These are phyloP conservation scores for Penstemon barbatus DNA, from an alignment of 257 asterid species.

Conservation along the genomic window DNA sequence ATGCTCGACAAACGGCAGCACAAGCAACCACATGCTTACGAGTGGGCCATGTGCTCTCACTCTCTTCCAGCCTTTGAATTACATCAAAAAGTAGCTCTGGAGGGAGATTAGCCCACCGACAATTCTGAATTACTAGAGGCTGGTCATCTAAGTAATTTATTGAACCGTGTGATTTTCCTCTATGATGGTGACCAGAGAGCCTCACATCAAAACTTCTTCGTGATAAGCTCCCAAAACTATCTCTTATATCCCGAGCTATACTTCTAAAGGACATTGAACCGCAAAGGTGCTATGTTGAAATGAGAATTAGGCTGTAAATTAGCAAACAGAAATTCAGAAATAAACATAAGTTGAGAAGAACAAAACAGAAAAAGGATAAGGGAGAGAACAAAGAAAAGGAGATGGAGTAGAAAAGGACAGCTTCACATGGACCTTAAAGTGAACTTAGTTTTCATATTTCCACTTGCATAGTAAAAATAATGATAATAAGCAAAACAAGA, in stretches of 20 bases:
- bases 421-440: constrained; percentile 48
- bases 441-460: constrained; percentile 26
- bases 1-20: constrained; percentile 56
- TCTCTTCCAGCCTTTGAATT: constrained; percentile 58
- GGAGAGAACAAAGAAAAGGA: constrained; percentile 7
- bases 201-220: constrained; percentile 54
- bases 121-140: constrained; percentile 41
- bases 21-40: constrained; percentile 58
- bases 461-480: constrained; percentile 29
- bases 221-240: constrained; percentile 57
- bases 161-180: constrained; percentile 55
- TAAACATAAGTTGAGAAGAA: constrained; percentile 31
- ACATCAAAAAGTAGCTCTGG: constrained; percentile 58
- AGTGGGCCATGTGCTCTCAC: constrained; percentile 61
- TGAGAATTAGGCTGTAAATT: constrained; percentile 36
- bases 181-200: constrained; percentile 40
- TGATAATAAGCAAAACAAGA: constrained; percentile 22
- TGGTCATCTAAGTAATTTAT: constrained; percentile 40
- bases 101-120: constrained; percentile 62
- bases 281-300: constrained; percentile 23
- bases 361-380: constrained; percentile 14
- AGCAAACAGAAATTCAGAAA: constrained; percentile 30
- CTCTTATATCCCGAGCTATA: constrained; percentile 59
- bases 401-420: constrained; percentile 42
- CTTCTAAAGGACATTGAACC: constrained; percentile 58